Evolutionary conservation across 2,329 filamentous ascomycete genomes (phyloP), one percentile per base, ranked within the genome.

Genomic region (Cercospora zeae-maydis): DNA sequence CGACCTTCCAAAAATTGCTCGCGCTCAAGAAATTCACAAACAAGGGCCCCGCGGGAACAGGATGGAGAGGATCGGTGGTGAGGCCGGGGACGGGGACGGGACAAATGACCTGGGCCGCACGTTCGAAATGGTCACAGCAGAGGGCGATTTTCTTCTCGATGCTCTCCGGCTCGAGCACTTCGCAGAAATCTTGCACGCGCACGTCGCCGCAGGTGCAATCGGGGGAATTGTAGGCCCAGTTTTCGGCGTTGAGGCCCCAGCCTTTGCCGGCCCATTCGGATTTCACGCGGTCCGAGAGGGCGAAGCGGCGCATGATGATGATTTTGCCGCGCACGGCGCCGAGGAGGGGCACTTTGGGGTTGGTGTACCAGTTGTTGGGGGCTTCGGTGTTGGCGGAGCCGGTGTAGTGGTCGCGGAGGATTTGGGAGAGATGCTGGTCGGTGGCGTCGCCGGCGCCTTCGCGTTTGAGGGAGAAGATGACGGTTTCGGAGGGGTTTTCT

Each of bases 181-280:
- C 92, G 81, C 96, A 98, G 77, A 93, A 97, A 79, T 98, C 95
- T 79, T 98, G 95, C 45, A 98, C 88, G 67, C 90, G 88, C 63
- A 97, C 86, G 66, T 87, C 81, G 3, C 91, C 92, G 70, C 87
- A 87, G 34, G 81, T 81, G 61, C 90, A 88, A 72, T 96, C 87
- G 33, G 89, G 86, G 66, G 90, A 91, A 78, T 98, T 98, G 78
- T 97, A 90, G 0, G 90, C 91, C 93, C 93, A 98, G 16, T 78
- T 78, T 34, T 82, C 79, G 59, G 82, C 86, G 70, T 88, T 81
- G 47, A 88, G 80, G 19, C 84, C 83, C 78, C 81, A 84, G 37
- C 84, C 84, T 16, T 74, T 71, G 14, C 82, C 82, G 24, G 79
- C 78, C 77, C 84, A 81, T 71, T 83, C 81, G 21, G 73, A 71